These are phyloP conservation scores for Urostyla sp. DNA, from an alignment of 73 alveolate genomes.

Conservation along the genomic window DNA sequence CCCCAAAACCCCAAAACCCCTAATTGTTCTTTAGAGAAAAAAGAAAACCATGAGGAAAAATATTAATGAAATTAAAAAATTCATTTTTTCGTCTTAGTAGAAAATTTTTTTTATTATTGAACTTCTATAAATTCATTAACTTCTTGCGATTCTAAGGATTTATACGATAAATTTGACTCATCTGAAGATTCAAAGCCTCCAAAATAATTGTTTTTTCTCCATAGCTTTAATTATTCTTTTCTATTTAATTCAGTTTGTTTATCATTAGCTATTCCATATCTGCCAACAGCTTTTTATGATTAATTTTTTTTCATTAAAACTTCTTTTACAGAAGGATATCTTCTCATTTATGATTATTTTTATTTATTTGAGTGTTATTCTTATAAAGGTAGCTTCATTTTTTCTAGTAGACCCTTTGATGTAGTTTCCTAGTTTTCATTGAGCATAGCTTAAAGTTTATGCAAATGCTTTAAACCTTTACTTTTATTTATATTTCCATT, in stretches of 20 bases:
- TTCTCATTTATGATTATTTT: neutral
- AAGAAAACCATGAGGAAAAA: neutral
- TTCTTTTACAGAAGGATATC: conserved; percentile 26
- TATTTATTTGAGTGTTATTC: too few relatives aligned
- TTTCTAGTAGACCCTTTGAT: neutral
- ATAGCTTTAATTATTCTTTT: conserved; percentile 11
- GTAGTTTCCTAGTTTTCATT: neutral
- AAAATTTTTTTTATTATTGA: conserved; percentile 35
- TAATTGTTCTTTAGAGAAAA: neutral
- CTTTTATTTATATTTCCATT: conserved; percentile 9
- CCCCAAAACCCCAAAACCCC: conserved; percentile 34
- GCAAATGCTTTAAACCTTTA: conserved; percentile 9
- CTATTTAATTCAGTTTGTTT: neutral
- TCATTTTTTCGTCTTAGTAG: conserved; percentile 6
- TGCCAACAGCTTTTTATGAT: too few relatives aligned
- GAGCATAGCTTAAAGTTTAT: neutral
- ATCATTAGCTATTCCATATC: neutral
- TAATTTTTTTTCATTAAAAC: neutral
- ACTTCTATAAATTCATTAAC: conserved; percentile 39
- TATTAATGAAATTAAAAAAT: conserved; percentile 4
- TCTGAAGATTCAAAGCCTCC: conserved; percentile 38
- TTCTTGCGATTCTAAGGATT: neutral
- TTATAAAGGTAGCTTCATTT: conserved; percentile 4
- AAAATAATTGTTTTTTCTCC: conserved; percentile 42
- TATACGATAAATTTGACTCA: conserved; percentile 7